Evolutionary conservation across 106 monocot species (phyloP).

Genomic region (Allium fistulosum): DNA sequence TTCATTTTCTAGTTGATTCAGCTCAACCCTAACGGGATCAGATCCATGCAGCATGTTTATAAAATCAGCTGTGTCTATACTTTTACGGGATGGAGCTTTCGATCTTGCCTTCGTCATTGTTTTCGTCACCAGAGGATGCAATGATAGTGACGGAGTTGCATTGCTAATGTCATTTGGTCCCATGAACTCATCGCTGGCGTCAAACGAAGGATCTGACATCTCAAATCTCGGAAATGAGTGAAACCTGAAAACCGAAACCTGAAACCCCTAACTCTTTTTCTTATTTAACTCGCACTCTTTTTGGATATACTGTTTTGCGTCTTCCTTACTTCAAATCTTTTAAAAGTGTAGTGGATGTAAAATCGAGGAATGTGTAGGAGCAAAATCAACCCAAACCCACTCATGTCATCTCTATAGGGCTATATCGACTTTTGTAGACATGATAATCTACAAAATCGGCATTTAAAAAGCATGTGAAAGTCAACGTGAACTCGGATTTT

Average conservation of each 20-base stretch:
- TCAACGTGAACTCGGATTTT: too few relatives aligned
- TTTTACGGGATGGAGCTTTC: conserved; percentile 36
- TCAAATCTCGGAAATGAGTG: not conserved
- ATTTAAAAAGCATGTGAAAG: too few relatives aligned
- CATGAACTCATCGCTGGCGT: conserved; percentile 31
- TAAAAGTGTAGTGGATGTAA: too few relatives aligned
- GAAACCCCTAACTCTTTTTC: not conserved
- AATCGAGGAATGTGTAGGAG: too few relatives aligned
- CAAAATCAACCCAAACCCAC: too few relatives aligned
- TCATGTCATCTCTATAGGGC: too few relatives aligned
- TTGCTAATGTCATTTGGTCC: conserved; percentile 5
- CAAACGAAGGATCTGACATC: conserved; percentile 12
- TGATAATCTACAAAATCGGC: too few relatives aligned
- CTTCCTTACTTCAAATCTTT: not conserved
- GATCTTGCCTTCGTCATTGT: conserved; percentile 9
- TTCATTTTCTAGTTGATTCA: conserved; percentile 83
- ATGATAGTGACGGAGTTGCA: conserved; percentile 5
- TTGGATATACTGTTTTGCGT: not conserved
- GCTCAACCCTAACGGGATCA: conserved; percentile 90
- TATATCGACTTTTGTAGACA: too few relatives aligned
- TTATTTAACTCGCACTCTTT: not conserved
- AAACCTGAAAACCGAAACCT: not conserved
- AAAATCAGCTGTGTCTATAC: conserved; percentile 69
- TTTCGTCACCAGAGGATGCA: not conserved
- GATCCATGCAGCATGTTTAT: conserved; percentile 82